Conservation (phyloP, 371 early-diverging fungal genomes). For the Mucor saturninus region DNA sequence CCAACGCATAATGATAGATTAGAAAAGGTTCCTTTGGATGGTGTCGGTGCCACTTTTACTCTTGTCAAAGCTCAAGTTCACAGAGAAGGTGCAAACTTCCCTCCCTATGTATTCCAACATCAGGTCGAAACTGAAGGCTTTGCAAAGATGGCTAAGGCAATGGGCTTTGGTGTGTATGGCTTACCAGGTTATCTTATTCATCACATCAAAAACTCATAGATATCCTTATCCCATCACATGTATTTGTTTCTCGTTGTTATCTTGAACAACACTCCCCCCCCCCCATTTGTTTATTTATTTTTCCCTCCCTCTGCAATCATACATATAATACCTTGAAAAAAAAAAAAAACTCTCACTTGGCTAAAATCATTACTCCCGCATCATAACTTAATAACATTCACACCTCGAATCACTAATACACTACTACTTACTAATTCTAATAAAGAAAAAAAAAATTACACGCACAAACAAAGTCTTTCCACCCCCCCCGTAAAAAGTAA, state of each 20-base stretch:
- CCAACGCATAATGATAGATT: slow-evolving; percentile 39
- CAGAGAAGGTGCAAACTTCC: slow-evolving; percentile 71
- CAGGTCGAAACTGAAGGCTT: slow-evolving; percentile 82
- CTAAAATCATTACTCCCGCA: too few species aligned
- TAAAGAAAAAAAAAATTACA: too few species aligned
- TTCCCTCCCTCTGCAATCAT: neutral
- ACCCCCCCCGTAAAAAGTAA: too few species aligned
- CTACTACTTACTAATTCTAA: too few species aligned
- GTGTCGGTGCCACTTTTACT: slow-evolving; percentile 50
- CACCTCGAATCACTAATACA: too few species aligned
- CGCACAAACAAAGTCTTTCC: too few species aligned
- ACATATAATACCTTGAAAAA: neutral
- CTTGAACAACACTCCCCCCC: neutral
- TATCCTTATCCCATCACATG: neutral
- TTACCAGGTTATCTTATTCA: slow-evolving; percentile 53
- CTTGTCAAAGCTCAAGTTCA: slow-evolving; percentile 71
- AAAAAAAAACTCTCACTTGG: neutral
- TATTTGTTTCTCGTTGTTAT: neutral
- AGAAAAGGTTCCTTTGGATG: slow-evolving; percentile 40
- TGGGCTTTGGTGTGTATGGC: slow-evolving; percentile 56
- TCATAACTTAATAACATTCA: too few species aligned
- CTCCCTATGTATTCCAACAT: slow-evolving; percentile 65
- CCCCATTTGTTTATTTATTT: slow-evolving; percentile 1
- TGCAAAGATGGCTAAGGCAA: slow-evolving; percentile 73
- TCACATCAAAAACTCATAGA: slow-evolving; percentile 35